Evolutionary conservation across 371 early-diverging fungal genomes (phyloP), one percentile per base, ranked within the genome.

Genomic region (Entomophthora muscae): DNA sequence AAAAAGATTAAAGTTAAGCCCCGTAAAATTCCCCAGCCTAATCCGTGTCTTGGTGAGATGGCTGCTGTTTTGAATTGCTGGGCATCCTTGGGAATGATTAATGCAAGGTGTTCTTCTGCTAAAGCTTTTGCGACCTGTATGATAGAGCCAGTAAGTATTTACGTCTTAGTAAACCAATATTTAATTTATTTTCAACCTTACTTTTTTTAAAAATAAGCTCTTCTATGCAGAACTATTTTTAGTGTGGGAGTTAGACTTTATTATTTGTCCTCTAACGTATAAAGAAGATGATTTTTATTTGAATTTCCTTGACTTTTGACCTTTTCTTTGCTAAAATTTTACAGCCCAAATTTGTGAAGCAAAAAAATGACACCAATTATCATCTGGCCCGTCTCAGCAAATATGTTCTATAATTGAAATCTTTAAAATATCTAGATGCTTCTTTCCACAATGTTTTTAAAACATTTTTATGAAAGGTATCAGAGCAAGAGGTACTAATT

Each of bases 51-150:
- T 0, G 42, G 70, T 13, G 77, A 82, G 54, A 72, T 82, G 67
- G 67, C 78, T 22, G 66, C 76, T 22, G 67, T 82, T 29, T 73
- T 80, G 61, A 77, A 77, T 32, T 82, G 82, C 72, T 82, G 82
- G 82, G 66, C 80, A 10, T 73, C 78, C 3, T 42, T 73, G 29
- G 64, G 73, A 21, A 71, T 76, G 52, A 78, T 79, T 65, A 69
- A 77, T 23, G 32, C 64, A n/a, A 71, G 70, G 53, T 82, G 82
- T 63, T 69, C 66, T 23, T 63, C 73, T 2, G 76, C 78, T 5
- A 64, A 66, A 51, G 66, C 74, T 31, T 71, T 82, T 26, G 64
- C 67, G 51, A 27, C 63, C 21, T 82, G 82, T 72, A 78, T 82
- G 78, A 69, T 66, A 31, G 68, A 66, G 27, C 63, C 66, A 2